phyloP scores from a whole-genome alignment of 2,329 filamentous ascomycete species.

The Stagonosporopsis chrysanthemi region DNA sequence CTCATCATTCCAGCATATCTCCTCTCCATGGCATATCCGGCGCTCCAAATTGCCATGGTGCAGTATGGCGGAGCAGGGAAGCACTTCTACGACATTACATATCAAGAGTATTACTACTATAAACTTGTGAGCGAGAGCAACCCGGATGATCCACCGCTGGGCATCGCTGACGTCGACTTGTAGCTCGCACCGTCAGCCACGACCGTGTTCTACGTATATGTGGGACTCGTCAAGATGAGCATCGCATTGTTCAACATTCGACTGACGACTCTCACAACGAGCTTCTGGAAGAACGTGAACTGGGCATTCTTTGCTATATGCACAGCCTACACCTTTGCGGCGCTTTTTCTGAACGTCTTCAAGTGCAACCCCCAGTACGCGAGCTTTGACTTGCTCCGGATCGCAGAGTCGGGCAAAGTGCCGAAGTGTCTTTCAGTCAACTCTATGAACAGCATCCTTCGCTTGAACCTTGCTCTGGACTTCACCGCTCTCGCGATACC shows the following conservation, averaged over 20 bases:
- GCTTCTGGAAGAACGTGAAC: slow-evolving; percentile 9
- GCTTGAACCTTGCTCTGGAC: slow-evolving; percentile 14
- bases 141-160: background rate
- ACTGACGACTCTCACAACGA: slow-evolving; percentile 14
- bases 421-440: slow-evolving; percentile 12
- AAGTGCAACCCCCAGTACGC: slow-evolving; percentile 16
- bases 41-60: slow-evolving; percentile 15
- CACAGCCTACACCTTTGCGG: slow-evolving; percentile 7
- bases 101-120: slow-evolving; percentile 14
- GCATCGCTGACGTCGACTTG: slow-evolving; percentile 2
- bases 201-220: slow-evolving; percentile 15
- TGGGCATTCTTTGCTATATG: slow-evolving; percentile 14
- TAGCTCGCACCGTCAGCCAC: slow-evolving; percentile 11
- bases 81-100: slow-evolving; percentile 15
- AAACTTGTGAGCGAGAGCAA: slow-evolving; percentile 2
- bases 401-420: slow-evolving; percentile 11
- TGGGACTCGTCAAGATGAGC: slow-evolving; percentile 16
- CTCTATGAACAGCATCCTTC: slow-evolving; percentile 15
- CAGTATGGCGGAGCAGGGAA: slow-evolving; percentile 13
- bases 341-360: slow-evolving; percentile 11
- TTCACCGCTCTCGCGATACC: slow-evolving; percentile 15
- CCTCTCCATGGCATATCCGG: slow-evolving; percentile 11
- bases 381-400: slow-evolving; percentile 11
- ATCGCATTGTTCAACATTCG: slow-evolving; percentile 15
- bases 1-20: slow-evolving; percentile 15